phyloP scores from a whole-genome alignment of 805 yeast species.

The Pichia exigua region DNA sequence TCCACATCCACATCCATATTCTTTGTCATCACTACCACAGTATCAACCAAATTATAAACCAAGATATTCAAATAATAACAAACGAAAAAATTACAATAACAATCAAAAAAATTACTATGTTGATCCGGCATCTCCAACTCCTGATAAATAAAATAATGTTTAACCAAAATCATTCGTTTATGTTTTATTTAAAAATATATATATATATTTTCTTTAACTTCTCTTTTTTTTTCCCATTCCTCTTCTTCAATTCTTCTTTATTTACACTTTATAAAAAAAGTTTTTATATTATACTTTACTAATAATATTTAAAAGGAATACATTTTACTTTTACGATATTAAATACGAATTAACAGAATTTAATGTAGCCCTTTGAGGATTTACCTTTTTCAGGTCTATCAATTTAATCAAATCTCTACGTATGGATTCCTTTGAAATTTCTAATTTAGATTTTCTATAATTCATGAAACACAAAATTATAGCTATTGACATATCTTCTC shows the following conservation, averaged over 20 bases:
- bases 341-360: conserved; percentile 59
- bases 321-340: conserved; percentile 30
- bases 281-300: neutral
- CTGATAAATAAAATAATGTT: neutral
- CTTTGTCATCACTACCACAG: neutral
- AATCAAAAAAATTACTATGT: neutral
- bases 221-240: neutral
- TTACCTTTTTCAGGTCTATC: conserved; percentile 38
- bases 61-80: neutral
- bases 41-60: neutral
- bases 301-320: no score
- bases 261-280: neutral
- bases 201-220: no score
- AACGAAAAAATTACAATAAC: neutral
- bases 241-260: neutral
- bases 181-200: no score
- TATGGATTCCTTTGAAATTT: conserved; percentile 18
- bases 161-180: neutral
- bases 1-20: no score
- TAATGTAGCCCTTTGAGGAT: conserved; percentile 72
- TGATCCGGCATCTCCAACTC: neutral
- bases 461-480: conserved; percentile 48
- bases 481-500: conserved; percentile 60
- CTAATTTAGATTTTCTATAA: conserved; percentile 30
- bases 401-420: conserved; percentile 49